Base-by-base conservation (phyloP, 345 rosid species). In the Salix dunnii region DNA sequence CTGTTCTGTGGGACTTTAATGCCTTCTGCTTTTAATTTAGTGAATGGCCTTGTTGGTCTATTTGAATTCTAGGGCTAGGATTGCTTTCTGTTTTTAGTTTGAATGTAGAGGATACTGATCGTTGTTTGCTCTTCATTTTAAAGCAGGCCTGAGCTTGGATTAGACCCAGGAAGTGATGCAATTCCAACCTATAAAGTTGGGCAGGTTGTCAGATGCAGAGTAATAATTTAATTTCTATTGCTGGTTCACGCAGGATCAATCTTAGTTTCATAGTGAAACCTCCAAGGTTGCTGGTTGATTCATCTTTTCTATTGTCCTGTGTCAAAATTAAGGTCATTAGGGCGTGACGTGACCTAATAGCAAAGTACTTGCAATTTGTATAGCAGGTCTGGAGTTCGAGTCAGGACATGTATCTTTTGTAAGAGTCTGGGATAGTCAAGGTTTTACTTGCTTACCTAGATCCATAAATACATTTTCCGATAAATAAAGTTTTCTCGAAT, bases 191-290 rank as follows among this genome's bases (percentile, higher is more conserved):
- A 87, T 88, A 94, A 91, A 84, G 94, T 86, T 53, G 98, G 96
- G n/a, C 89, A 96, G 88, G 99, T 91, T 69, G 90, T 96, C 83
- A 93, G 93, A 88, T 96, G 99, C 89, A 88, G 97, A 85, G 87
- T 91, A 81, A 86, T 82, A 48, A 71, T 91, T 81, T 82, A 48
- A 71, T 91, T 81, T 86, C 94, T 63, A 76, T 79, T 83, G 88
- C 90, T 79, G 84, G 89, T 75, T 87, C 92, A 51, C 90, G 84
- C 75, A 87, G 90, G 65, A 89, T 96, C 84, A 93, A 84, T 85
- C 97, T 93, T 51, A 96, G 99, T 85, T 90, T 93, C 81, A 77
- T 78, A 62, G 90, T 88, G 88, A 93, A 89, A 85, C 88, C 91
- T 51, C 58, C 84, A 73, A 96, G 97, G 99, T 93, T 61, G 84